Conservation (phyloP, 495 filamentous ascomycete genomes). For the Paragyromitra xinjiangensis region DNA sequence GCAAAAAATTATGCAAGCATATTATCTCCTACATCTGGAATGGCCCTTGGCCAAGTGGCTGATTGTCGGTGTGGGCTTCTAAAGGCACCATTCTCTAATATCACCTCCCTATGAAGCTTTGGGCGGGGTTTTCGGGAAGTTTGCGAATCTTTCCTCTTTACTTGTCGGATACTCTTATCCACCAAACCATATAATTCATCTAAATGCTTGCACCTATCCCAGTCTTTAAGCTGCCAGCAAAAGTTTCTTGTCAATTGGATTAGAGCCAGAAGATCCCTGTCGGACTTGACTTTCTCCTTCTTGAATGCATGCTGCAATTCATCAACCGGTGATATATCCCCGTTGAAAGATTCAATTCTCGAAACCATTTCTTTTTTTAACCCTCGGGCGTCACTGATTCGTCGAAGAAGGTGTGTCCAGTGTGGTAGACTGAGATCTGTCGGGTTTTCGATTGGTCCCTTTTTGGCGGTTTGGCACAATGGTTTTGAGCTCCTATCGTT, state of each 20-base stretch:
- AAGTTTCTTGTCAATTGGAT: constrained; percentile 56
- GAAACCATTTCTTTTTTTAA: constrained; percentile 52
- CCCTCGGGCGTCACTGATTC: constrained; percentile 52
- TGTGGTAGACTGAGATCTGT: constrained; percentile 55
- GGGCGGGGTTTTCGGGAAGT: constrained; percentile 19
- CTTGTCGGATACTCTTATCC: constrained; percentile 45
- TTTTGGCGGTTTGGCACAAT: constrained; percentile 48
- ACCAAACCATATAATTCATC: constrained; percentile 52
- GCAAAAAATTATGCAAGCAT: constrained; percentile 4
- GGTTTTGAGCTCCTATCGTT: constrained; percentile 48
- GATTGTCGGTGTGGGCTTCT: constrained; percentile 36
- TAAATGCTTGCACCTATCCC: constrained; percentile 54
- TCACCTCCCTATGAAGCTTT: constrained; percentile 10
- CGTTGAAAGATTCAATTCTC: constrained; percentile 53
- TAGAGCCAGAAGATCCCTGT: constrained; percentile 55
- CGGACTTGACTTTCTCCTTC: constrained; percentile 55
- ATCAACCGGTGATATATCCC: constrained; percentile 56
- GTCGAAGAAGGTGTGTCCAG: constrained; percentile 57
- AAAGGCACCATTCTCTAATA: neutral
- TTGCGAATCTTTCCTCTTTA: constrained; percentile 44
- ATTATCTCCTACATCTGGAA: constrained; percentile 4
- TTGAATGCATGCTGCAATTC: constrained; percentile 55
- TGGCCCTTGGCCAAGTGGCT: constrained; percentile 43
- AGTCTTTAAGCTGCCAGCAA: constrained; percentile 58
- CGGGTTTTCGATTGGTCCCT: constrained; percentile 41